Percentiles rank a stretch among this genome's conserved stretches.
phyloP scores from a whole-genome alignment of 2,329 filamentous ascomycete species.

The Madurella fahalii region DNA sequence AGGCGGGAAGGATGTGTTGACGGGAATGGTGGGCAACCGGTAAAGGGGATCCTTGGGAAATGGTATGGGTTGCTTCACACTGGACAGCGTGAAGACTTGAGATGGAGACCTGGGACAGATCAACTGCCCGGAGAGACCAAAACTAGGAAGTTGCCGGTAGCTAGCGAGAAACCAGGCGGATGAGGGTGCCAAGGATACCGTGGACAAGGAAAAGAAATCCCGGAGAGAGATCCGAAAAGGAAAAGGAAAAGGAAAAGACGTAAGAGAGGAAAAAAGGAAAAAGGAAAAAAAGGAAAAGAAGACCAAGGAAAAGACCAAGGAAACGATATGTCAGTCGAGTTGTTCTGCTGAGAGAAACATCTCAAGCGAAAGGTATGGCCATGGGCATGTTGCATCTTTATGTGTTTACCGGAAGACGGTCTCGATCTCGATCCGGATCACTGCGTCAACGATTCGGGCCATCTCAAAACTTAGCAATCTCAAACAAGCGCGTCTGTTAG shows the following conservation, averaged over 20 bases:
- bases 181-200: neutral
- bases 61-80: conserved; percentile 1
- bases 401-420: neutral
- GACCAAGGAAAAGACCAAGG: conserved; percentile 10
- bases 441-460: neutral
- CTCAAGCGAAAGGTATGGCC: neutral
- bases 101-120: conserved; percentile 14
- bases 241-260: conserved; percentile 8
- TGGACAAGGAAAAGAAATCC: conserved; percentile 4
- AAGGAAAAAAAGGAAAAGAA: conserved; percentile 7
- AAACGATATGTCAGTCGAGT: conserved; percentile 5
- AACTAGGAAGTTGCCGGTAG: neutral
- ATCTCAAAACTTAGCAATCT: neutral
- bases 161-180: neutral
- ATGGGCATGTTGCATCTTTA: neutral
- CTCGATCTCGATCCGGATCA: too few species aligned
- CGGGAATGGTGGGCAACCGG: conserved; percentile 23
- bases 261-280: conserved; percentile 11
- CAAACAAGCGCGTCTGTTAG: conserved; percentile 20
- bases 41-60: neutral
- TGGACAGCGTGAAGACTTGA: conserved; percentile 1
- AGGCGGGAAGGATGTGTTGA: conserved; percentile 22
- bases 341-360: conserved; percentile 10
- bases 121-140: conserved; percentile 20
- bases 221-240: conserved; percentile 2